Evolutionary conservation across 768 basidiomycete genomes (phyloP).

Genomic region (Lyophyllum shimeji): DNA sequence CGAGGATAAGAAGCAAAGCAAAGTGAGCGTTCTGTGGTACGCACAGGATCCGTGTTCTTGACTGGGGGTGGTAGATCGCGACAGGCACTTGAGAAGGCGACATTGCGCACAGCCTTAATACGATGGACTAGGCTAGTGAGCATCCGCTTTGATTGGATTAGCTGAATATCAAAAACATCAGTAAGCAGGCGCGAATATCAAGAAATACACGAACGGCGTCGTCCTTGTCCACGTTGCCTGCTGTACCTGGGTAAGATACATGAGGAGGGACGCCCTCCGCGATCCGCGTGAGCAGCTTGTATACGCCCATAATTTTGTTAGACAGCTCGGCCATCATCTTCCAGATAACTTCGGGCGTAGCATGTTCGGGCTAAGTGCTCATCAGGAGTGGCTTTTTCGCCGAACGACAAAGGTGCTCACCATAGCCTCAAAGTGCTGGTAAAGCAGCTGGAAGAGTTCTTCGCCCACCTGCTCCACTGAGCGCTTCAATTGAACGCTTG

Average conservation of each 20-base stretch:
- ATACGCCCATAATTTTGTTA: neutral
- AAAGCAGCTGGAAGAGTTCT: neutral
- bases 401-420: neutral
- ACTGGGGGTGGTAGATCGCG: constrained; percentile 6
- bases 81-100: constrained; percentile 4
- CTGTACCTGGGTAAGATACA: neutral
- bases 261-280: neutral
- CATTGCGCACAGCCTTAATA: neutral
- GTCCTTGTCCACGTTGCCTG: neutral
- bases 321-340: constrained; percentile 1
- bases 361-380: constrained; percentile 1
- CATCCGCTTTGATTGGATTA: neutral
- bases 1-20: neutral
- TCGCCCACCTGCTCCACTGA: neutral
- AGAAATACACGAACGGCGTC: neutral
- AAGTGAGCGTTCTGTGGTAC: neutral
- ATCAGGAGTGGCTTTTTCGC: neutral
- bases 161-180: neutral
- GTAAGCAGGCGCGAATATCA: neutral
- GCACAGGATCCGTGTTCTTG: neutral
- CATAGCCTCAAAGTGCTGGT: neutral
- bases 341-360: constrained; percentile 1
- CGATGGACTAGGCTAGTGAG: constrained; percentile 3
- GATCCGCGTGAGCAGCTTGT: neutral
- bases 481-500: neutral